Conservation (phyloP, 2,329 filamentous ascomycete genomes). For the Metarhizium album region DNA sequence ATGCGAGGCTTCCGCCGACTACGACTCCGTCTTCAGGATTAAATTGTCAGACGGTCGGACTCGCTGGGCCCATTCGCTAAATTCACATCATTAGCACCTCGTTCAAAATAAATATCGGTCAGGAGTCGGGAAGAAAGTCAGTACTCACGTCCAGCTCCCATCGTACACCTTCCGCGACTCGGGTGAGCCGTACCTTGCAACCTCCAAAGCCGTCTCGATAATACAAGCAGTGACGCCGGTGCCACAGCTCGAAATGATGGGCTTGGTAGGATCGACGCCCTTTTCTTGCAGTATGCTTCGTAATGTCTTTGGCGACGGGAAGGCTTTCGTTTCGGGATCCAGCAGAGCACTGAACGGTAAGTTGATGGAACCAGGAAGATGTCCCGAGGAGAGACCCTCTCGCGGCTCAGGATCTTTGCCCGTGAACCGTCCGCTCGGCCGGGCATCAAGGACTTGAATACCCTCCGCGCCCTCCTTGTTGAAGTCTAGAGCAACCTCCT, state of each 20-base stretch:
- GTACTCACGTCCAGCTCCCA: conserved; percentile 89
- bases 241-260: conserved; percentile 81
- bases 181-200: conserved; percentile 61
- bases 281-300: conserved; percentile 67
- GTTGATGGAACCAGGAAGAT: conserved; percentile 81
- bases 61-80: conserved; percentile 58
- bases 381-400: conserved; percentile 74
- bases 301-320: conserved; percentile 62
- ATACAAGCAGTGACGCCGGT: conserved; percentile 90
- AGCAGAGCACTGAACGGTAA: conserved; percentile 72
- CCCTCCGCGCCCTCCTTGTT: conserved; percentile 76
- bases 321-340: conserved; percentile 71
- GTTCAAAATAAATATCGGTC: background rate
- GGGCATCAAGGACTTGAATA: conserved; percentile 81
- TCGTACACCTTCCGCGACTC: conserved; percentile 74
- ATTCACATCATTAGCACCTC: conserved; percentile 15
- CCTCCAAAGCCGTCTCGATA: conserved; percentile 74
- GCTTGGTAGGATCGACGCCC: conserved; percentile 65
- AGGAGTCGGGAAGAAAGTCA: background rate
- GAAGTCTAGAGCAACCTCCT: conserved; percentile 61
- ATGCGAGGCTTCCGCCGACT: background rate
- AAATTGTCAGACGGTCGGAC: conserved; percentile 51
- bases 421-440: conserved; percentile 67
- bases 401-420: conserved; percentile 80
- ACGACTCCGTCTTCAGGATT: conserved; percentile 41